Evolutionary conservation across 495 filamentous ascomycete genomes (phyloP).

Genomic region (Hyaloscypha variabilis): DNA sequence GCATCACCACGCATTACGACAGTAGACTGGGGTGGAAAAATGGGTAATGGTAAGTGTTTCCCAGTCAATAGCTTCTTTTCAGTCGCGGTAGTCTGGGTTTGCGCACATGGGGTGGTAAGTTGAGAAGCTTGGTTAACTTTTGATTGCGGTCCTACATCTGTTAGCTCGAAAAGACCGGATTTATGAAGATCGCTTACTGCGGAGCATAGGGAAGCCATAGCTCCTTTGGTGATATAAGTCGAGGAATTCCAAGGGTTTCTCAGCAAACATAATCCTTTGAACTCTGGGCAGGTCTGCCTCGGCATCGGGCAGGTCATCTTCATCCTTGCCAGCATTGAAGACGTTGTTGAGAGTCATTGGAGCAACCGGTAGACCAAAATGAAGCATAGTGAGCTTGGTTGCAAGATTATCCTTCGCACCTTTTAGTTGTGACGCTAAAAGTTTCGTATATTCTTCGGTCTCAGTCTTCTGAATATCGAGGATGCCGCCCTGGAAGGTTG

Average conservation of each 20-base stretch:
- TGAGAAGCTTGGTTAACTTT: background rate
- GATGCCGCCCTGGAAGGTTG: constrained; percentile 3
- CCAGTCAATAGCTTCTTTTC: background rate
- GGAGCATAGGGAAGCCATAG: constrained; percentile 30
- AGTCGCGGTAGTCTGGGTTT: background rate
- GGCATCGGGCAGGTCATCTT: constrained; percentile 17
- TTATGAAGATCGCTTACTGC: constrained; percentile 20
- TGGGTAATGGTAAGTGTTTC: background rate
- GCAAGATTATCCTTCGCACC: constrained; percentile 17
- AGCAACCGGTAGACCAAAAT: constrained; percentile 31
- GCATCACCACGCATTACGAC: constrained; percentile 8
- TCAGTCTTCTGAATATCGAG: constrained; percentile 18
- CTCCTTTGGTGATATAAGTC: constrained; percentile 28
- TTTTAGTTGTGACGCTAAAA: constrained; percentile 10
- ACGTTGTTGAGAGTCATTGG: constrained; percentile 26
- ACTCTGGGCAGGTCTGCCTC: constrained; percentile 10
- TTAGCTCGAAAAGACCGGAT: background rate
- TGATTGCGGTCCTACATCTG: constrained; percentile 9
- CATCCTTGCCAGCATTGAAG: constrained; percentile 11
- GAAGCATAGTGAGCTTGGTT: constrained; percentile 32
- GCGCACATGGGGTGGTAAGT: background rate
- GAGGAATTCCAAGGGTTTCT: constrained; percentile 33
- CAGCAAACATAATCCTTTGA: constrained; percentile 28
- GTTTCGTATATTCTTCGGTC: constrained; percentile 21
- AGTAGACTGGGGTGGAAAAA: background rate